Evolutionary conservation across 1,139 yeast species (phyloP).

Genomic region (Suzukiozyma palmioleophila): DNA sequence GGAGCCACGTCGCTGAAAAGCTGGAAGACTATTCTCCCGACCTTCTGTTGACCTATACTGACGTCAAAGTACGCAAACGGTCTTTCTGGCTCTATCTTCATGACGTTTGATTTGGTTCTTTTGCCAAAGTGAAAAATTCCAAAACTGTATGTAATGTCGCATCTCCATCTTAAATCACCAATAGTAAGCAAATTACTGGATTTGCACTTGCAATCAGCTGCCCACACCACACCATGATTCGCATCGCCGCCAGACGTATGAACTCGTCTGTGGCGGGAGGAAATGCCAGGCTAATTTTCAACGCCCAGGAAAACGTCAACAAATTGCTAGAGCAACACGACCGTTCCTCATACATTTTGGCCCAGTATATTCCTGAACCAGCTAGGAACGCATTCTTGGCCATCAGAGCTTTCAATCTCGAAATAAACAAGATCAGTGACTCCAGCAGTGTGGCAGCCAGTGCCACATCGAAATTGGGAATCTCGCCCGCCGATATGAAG

Average conservation of each 20-base stretch:
- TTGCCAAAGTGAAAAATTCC: background rate
- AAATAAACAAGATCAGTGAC: constrained; percentile 56
- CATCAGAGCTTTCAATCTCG: constrained; percentile 63
- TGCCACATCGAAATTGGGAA: constrained; percentile 35
- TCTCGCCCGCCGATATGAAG: constrained; percentile 48
- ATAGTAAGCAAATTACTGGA: background rate
- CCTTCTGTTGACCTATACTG: constrained; percentile 35
- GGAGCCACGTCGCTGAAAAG: constrained; percentile 56
- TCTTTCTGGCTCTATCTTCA: constrained; percentile 31
- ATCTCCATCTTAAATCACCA: too few relatives aligned
- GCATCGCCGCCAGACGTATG: background rate
- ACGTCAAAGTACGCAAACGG: constrained; percentile 56
- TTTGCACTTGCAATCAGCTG: too few relatives aligned
- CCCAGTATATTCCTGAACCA: constrained; percentile 67
- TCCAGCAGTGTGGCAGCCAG: constrained; percentile 26
- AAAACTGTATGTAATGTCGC: background rate
- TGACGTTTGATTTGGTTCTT: constrained; percentile 7
- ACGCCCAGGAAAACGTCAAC: constrained; percentile 42
- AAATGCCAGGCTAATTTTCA: constrained; percentile 16
- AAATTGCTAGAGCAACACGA: constrained; percentile 45
- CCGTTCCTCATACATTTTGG: constrained; percentile 60
- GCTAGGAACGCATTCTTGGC: constrained; percentile 67
- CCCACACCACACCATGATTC: background rate
- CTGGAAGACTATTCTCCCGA: constrained; percentile 67
- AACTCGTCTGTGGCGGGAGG: background rate